Percentiles rank a stretch among this genome's conserved stretches.
phyloP scores from a whole-genome alignment of 2,329 filamentous ascomycete species.

The Claviceps cyperi region DNA sequence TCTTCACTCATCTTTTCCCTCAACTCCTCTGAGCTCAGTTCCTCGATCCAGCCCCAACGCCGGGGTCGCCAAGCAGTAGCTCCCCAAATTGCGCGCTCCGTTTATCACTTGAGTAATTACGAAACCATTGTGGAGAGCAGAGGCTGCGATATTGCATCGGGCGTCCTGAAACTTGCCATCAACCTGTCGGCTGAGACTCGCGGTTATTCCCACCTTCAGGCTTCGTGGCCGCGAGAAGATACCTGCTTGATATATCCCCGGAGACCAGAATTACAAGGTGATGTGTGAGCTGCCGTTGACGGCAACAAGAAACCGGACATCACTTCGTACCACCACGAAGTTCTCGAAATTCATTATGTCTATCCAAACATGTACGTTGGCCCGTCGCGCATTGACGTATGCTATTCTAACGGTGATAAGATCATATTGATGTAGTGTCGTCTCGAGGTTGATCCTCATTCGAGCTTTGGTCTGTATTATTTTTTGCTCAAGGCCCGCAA shows the following conservation, averaged over 20 bases:
- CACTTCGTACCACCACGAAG: background rate
- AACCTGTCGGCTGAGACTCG: background rate
- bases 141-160: conserved; percentile 4
- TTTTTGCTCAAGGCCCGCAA: background rate
- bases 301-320: background rate
- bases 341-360: background rate
- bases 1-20: background rate
- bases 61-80: conserved; percentile 32
- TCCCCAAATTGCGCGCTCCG: conserved; percentile 11
- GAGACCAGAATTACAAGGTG: background rate
- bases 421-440: background rate
- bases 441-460: background rate
- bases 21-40: background rate
- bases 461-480: conserved; percentile 8
- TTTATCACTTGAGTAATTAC: conserved; percentile 9
- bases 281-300: background rate
- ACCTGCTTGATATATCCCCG: background rate
- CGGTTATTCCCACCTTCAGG: background rate
- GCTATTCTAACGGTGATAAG: background rate
- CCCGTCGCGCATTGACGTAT: background rate
- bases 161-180: background rate
- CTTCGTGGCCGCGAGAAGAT: background rate
- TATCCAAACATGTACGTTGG: background rate
- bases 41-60: conserved; percentile 28
- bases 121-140: conserved; percentile 11